Evolutionary conservation across 169 alveolate genomes (phyloP).

Genomic region (Cryptosporidium ubiquitum): DNA sequence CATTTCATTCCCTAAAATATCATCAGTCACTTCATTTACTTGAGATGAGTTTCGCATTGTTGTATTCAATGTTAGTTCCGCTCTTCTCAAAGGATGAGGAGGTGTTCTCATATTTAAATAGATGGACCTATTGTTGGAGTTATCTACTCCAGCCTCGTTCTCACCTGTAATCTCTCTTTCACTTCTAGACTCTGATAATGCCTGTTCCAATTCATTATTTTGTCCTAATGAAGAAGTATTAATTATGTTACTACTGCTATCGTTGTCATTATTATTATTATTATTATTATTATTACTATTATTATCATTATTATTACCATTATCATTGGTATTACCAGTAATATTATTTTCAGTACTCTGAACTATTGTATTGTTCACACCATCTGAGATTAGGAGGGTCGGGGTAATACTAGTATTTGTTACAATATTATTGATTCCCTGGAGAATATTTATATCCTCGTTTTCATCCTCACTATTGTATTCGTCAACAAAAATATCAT

Average conservation of each 20-base stretch:
- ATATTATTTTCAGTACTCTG: neutral
- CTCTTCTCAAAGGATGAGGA: slow-evolving; percentile 7
- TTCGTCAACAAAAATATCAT: slow-evolving; percentile 46
- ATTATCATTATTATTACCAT: neutral
- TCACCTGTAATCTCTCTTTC: neutral
- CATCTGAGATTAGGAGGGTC: slow-evolving; percentile 3
- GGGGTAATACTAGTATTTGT: neutral
- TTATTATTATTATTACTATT: neutral
- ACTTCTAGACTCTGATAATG: neutral
- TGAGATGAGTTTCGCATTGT: neutral
- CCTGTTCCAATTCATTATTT: neutral
- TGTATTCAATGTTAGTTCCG: neutral
- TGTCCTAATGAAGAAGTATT: neutral
- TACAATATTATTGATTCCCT: slow-evolving; percentile 23
- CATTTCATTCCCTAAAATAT: neutral
- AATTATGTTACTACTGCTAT: neutral
- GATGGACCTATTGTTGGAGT: neutral
- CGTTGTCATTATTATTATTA: neutral
- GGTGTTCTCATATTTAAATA: slow-evolving; percentile 20
- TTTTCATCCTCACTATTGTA: slow-evolving; percentile 37
- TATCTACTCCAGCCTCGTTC: neutral
- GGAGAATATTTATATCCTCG: slow-evolving; percentile 34
- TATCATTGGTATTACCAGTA: neutral
- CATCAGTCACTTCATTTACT: neutral
- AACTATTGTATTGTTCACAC: neutral